Conservation (phyloP, 768 basidiomycete species). For the Dacryopinax primogenitus region DNA sequence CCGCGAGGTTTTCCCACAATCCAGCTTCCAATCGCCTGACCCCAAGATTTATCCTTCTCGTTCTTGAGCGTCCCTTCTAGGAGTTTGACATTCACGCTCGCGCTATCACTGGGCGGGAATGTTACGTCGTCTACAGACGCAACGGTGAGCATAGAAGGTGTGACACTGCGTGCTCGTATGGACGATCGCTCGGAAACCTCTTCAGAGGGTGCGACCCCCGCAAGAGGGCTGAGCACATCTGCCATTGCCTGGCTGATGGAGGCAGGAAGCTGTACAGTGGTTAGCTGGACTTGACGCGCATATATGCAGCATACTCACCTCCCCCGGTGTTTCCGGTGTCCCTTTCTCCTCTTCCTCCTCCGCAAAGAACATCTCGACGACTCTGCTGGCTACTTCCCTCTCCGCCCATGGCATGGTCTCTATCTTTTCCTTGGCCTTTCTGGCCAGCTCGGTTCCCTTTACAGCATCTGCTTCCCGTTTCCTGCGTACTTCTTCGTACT, state of each 20-base stretch:
- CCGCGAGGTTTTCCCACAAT: neutral
- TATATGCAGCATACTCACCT: conserved; percentile 46
- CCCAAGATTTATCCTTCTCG: neutral
- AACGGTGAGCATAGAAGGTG: neutral
- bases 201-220: neutral
- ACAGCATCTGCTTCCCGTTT: conserved; percentile 47
- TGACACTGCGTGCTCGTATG: neutral
- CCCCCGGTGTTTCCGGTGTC: conserved; percentile 29
- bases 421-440: conserved; percentile 27
- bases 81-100: conserved; percentile 1
- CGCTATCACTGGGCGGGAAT: neutral
- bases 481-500: conserved; percentile 40
- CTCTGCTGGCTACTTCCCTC: conserved; percentile 50
- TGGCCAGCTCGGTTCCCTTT: conserved; percentile 38
- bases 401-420: conserved; percentile 47
- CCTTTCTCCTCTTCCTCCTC: conserved; percentile 28
- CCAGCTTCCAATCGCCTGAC: neutral
- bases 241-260: conserved; percentile 45
- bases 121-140: neutral
- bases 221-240: conserved; percentile 28
- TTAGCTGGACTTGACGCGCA: conserved; percentile 35
- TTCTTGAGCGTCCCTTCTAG: neutral
- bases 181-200: neutral
- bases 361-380: conserved; percentile 52
- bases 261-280: conserved; percentile 28